phyloP scores from a whole-genome alignment of 2,329 filamentous ascomycete species.

The Claviceps sp. region DNA sequence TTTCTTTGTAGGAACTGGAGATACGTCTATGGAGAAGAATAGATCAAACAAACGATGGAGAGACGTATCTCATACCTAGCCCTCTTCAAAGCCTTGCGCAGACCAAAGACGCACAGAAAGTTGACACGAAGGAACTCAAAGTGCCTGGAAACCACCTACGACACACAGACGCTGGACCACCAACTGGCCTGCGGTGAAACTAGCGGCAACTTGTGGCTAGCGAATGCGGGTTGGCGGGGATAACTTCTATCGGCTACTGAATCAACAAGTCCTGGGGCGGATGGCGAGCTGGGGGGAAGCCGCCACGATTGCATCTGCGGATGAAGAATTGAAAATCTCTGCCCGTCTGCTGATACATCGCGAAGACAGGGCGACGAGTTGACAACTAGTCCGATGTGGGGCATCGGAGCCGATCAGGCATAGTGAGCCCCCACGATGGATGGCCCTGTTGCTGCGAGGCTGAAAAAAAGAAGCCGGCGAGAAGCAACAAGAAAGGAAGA shows the following conservation, averaged over 20 bases:
- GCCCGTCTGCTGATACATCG: slow-evolving; percentile 10
- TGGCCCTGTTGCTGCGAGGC: neutral
- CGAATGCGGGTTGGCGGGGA: neutral
- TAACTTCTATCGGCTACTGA: neutral
- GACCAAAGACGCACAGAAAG: no score
- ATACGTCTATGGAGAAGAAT: no score
- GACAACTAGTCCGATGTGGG: slow-evolving; percentile 4
- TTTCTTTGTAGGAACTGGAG: no score
- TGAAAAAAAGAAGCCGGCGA: slow-evolving; percentile 3
- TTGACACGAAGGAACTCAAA: neutral
- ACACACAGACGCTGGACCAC: neutral
- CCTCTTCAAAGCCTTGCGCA: no score
- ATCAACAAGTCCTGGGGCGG: neutral
- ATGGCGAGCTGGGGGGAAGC: neutral
- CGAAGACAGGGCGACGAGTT: slow-evolving; percentile 5
- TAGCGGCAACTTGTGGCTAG: neutral
- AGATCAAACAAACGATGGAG: no score
- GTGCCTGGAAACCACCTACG: no score
- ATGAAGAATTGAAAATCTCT: slow-evolving; percentile 9
- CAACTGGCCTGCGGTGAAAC: neutral
- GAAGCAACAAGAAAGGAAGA: slow-evolving; percentile 15
- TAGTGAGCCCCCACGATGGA: slow-evolving; percentile 5
- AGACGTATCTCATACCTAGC: no score
- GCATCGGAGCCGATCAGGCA: slow-evolving; percentile 5
- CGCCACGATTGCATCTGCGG: neutral